Percentiles rank a stretch among this genome's conserved stretches.
Conservation (phyloP, 108 stramenopile genomes). For the Pseudonitzschia pungens region DNA sequence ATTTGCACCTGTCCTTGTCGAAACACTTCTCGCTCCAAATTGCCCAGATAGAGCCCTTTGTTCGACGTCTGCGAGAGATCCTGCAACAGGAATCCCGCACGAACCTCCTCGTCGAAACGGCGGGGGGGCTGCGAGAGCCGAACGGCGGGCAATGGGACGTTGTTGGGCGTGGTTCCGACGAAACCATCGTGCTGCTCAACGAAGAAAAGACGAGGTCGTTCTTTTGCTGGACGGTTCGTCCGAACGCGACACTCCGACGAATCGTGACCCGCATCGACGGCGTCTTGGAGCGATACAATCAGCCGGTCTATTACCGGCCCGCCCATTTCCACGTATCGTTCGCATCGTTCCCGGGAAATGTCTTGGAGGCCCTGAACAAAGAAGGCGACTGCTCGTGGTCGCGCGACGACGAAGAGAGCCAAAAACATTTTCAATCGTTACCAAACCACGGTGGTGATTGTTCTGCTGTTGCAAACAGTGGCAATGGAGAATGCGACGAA, state of each 20-base stretch:
- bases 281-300: conserved; percentile 30
- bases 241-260: conserved; percentile 20
- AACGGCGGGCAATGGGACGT: background rate
- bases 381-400: background rate
- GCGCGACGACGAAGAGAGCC: background rate
- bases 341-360: conserved; percentile 42
- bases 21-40: conserved; percentile 43
- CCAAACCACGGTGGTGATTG: background rate
- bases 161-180: background rate
- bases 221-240: conserved; percentile 33
- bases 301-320: conserved; percentile 41
- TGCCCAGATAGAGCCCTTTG: conserved; percentile 40
- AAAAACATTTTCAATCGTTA: background rate
- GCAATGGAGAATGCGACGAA: background rate
- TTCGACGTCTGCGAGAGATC: conserved; percentile 20
- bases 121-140: background rate
- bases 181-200: conserved; percentile 37
- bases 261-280: conserved; percentile 39
- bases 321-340: conserved; percentile 44
- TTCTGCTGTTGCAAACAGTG: background rate
- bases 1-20: conserved; percentile 43
- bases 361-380: conserved; percentile 8
- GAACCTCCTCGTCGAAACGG: conserved; percentile 4
- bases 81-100: conserved; percentile 10
- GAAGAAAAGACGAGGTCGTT: conserved; percentile 49